A percentile compares a stretch with the other conserved stretches of the same genome.
These are phyloP conservation scores for Penicillium fuscoglaucum DNA, from an alignment of 2,329 filamentous ascomycete genomes.

Conservation along the genomic window DNA sequence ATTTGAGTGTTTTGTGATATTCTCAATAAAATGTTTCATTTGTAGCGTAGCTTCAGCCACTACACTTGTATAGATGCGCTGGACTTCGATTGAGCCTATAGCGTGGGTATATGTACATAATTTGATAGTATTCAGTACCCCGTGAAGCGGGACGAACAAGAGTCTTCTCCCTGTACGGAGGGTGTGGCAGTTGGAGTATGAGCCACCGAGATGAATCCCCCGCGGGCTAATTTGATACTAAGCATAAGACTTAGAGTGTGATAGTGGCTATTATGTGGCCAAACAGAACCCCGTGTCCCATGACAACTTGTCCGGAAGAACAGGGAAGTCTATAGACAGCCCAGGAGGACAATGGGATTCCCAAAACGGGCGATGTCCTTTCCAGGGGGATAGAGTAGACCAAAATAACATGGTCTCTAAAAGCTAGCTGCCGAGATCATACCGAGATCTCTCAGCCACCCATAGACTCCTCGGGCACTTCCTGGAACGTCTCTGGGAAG, in stretches of 20 bases:
- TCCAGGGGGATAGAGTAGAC: neutral
- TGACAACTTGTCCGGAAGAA: neutral
- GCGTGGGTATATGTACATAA: slow-evolving; percentile 7
- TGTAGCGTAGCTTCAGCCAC: neutral
- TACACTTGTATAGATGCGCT: neutral
- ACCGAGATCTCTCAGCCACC: neutral
- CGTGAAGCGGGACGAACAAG: neutral
- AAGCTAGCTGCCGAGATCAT: neutral
- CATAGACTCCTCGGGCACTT: slow-evolving; percentile 15
- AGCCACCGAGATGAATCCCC: neutral
- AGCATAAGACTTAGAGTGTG: neutral
- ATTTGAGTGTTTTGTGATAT: neutral
- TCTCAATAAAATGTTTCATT: neutral
- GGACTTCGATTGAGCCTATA: neutral
- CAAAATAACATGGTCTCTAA: neutral
- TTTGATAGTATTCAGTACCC: neutral
- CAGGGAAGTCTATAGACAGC: neutral
- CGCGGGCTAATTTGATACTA: neutral
- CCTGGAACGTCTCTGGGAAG: slow-evolving; percentile 43
- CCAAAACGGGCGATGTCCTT: neutral
- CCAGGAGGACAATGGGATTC: neutral
- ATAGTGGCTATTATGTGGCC: neutral
- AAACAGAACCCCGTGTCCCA: neutral
- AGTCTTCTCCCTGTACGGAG: neutral
- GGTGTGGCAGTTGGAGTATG: neutral